Evolutionary conservation across 1,284 basidiomycete species (phyloP), one percentile per base, ranked within the genome.

Genomic region (Apiotrichum brassicae): DNA sequence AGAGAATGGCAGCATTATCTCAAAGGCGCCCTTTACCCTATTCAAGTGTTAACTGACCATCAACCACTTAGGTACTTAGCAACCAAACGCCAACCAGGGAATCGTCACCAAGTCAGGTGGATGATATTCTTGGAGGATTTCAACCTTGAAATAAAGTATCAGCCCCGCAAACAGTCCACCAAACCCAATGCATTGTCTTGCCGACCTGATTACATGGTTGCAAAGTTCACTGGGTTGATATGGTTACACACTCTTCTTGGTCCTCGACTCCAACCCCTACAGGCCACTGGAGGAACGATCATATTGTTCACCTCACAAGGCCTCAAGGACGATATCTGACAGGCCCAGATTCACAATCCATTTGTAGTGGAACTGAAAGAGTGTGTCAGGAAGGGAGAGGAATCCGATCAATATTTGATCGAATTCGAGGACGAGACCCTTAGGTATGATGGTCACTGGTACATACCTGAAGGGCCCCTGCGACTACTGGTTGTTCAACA

Each of bases 51-150:
- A 35, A 71, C 74, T 1, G 75, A 80, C 54, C 77, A 80, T 51
- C 64, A 71, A 20, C 78, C 77, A 47, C 66, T 79, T 0, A 63
- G 67, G 23, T 77, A 76, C 46, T 79, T 75, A 60, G 35, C 52
- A 5, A 68, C 60, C 2, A 53, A 72, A 0, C 66, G 76, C 36
- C 66, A 73, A 6, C 62, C 79, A 28, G 26, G 26, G 0, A 77
- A 69, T 26, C 49, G 66, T 0, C 46, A 70, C 8, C 76, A 80
- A 59, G 75, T 73, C 0, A 53, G 73, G 1, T 80, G 76, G 78
- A 55, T 61, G 0, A 44, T 69, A 0, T 56, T 66, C 30, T 55
- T 80, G 0, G 50, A 68, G 0, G 42, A 72, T 16, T 78, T 66
- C 49, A 50, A 77, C 41, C 75, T 76, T 53, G 43, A 42, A 0